phyloP scores from a whole-genome alignment of 257 asterid species.

The Solanum ossicruentum region DNA sequence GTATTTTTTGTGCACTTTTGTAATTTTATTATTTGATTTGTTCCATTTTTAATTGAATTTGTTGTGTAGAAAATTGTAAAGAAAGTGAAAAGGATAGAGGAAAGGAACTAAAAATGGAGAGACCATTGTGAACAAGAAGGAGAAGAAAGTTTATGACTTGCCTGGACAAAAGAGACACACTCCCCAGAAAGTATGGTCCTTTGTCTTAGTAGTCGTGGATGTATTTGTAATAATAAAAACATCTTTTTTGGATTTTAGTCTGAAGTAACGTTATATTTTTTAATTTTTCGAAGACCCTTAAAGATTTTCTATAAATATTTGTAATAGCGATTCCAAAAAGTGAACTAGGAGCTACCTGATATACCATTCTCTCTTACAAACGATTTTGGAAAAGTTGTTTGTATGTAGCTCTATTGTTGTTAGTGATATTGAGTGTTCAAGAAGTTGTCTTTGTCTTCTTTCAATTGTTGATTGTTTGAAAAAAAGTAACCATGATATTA shows the following conservation, averaged over 20 bases:
- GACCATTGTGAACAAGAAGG: constrained; percentile 34
- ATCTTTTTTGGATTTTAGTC: not conserved
- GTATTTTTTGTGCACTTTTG: not conserved
- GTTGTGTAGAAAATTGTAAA: not conserved
- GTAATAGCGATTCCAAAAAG: constrained; percentile 61
- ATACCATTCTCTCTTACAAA: not conserved
- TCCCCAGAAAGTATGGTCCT: constrained; percentile 50
- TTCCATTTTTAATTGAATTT: not conserved
- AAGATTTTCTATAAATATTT: constrained; percentile 70
- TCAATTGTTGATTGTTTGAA: not conserved
- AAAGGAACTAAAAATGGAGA: constrained; percentile 24
- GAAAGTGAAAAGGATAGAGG: constrained; percentile 15
- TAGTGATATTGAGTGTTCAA: not conserved
- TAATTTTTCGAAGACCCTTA: constrained; percentile 60
- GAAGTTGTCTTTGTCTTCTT: not conserved
- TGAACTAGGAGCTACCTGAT: constrained; percentile 90
- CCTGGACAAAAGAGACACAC: constrained; percentile 85
- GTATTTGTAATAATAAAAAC: not conserved
- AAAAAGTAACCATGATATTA: not conserved
- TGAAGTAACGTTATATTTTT: not conserved
- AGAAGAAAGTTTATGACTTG: constrained; percentile 50
- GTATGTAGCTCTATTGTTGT: not conserved
- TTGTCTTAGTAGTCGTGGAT: not conserved
- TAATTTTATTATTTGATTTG: not conserved
- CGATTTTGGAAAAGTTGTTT: not conserved